These are phyloP conservation scores for Olyra latifolia DNA, from an alignment of 176 grass and related monocot species.

Conservation along the genomic window DNA sequence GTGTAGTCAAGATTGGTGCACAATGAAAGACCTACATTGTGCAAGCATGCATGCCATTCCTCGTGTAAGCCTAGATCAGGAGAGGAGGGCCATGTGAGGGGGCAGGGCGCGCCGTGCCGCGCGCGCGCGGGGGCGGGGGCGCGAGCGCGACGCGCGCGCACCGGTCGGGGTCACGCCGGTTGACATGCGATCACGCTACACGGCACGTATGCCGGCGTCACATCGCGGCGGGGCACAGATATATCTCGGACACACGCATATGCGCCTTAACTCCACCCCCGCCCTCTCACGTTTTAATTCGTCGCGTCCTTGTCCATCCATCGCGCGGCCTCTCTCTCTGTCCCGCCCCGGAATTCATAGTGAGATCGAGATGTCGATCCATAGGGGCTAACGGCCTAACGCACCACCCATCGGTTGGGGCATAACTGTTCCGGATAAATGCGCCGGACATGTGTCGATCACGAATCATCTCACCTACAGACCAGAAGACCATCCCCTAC, in stretches of 20 bases:
- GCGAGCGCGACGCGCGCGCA: neutral
- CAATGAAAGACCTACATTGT: no score
- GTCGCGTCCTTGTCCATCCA: constrained; percentile 4
- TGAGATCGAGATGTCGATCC: neutral
- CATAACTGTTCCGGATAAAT: constrained; percentile 30
- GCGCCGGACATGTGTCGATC: constrained; percentile 30
- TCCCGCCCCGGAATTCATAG: neutral
- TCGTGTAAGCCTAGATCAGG: no score
- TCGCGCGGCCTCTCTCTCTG: no score
- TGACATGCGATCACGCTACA: neutral
- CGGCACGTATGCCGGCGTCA: constrained; percentile 7
- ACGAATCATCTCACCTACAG: neutral
- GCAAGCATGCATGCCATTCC: no score
- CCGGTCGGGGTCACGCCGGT: neutral
- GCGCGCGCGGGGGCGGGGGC: neutral
- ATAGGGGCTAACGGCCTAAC: neutral
- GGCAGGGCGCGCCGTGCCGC: constrained; percentile 4
- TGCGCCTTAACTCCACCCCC: constrained; percentile 30
- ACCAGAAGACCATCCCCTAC: neutral
- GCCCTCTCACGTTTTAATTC: neutral
- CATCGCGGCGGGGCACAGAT: neutral
- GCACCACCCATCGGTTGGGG: constrained; percentile 1
- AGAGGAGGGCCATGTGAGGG: constrained; percentile 9
- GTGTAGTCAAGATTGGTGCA: no score
- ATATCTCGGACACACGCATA: constrained; percentile 44